phyloP scores from a whole-genome alignment of 768 basidiomycete species.

The Rossbeevera mucosa region DNA sequence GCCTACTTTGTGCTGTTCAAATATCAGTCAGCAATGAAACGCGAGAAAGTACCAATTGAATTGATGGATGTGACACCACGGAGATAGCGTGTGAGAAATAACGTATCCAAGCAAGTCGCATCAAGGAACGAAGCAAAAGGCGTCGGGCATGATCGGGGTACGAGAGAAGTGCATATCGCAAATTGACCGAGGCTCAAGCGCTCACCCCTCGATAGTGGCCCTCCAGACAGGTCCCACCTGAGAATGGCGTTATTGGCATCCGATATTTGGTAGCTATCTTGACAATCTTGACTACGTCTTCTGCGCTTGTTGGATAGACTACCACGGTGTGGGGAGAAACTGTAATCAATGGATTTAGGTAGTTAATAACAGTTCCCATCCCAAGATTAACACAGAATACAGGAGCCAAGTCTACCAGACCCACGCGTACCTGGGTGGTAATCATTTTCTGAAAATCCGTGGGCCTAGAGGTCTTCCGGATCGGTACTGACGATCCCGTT shows the following conservation, averaged over 20 bases:
- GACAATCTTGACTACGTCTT: conserved; percentile 78
- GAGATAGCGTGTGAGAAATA: neutral
- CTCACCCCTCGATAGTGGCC: conserved; percentile 67
- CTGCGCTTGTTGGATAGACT: conserved; percentile 63
- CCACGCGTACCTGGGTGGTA: conserved; percentile 43
- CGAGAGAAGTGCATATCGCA: neutral
- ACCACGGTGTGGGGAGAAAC: conserved; percentile 52
- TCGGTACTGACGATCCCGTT: conserved; percentile 42
- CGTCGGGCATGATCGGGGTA: neutral
- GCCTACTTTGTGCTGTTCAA: conserved; percentile 30
- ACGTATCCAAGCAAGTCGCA: neutral
- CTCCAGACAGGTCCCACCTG: conserved; percentile 79
- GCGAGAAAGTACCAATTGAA: neutral
- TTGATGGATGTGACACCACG: neutral
- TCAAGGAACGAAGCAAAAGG: neutral
- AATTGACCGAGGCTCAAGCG: conserved; percentile 19
- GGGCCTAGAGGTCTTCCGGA: conserved; percentile 45
- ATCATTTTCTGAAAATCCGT: conserved; percentile 53
- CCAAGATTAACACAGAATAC: neutral
- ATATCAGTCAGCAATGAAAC: conserved; percentile 1
- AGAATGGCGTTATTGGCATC: conserved; percentile 76
- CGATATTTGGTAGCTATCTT: conserved; percentile 67
- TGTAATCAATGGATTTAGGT: conserved; percentile 10
- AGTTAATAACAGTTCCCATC: neutral
- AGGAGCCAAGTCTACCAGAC: neutral